Conservation (phyloP, 352 stramenopile species). For the Aphanomyces invadans region DNA sequence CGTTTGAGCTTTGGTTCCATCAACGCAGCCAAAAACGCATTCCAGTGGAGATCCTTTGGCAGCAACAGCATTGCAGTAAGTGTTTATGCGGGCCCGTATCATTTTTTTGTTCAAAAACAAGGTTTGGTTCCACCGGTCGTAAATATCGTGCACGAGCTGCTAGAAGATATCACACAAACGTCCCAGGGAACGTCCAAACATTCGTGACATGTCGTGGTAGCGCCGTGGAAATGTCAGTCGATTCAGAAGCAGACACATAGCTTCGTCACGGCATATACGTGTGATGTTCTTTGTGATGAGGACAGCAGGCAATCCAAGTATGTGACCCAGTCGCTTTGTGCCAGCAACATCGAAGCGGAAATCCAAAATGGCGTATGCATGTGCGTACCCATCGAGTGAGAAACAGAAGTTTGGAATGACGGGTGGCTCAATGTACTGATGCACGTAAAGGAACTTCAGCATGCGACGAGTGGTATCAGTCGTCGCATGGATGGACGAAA, state of each 20-base stretch:
- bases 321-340: constrained; percentile 1
- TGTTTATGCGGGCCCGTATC: not conserved
- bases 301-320: constrained; percentile 10
- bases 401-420: constrained; percentile 20
- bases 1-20: constrained; percentile 11
- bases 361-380: not conserved
- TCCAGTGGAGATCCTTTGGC: not conserved
- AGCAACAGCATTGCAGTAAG: not conserved
- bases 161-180: constrained; percentile 6
- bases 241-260: not conserved
- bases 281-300: not conserved
- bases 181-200: not conserved
- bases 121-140: not conserved
- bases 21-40: constrained; percentile 14
- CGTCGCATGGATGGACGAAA: too few relatives aligned
- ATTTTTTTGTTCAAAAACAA: constrained; percentile 2
- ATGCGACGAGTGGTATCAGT: not conserved
- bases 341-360: constrained; percentile 11
- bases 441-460: not conserved
- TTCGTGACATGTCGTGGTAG: constrained; percentile 4
- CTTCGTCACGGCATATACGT: not conserved
- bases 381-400: constrained; percentile 44
- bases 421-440: not conserved
- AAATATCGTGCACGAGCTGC: not conserved
- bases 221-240: constrained; percentile 4